Conservation (phyloP, 495 filamentous ascomycete genomes). For the Podospora pseudocomata region DNA sequence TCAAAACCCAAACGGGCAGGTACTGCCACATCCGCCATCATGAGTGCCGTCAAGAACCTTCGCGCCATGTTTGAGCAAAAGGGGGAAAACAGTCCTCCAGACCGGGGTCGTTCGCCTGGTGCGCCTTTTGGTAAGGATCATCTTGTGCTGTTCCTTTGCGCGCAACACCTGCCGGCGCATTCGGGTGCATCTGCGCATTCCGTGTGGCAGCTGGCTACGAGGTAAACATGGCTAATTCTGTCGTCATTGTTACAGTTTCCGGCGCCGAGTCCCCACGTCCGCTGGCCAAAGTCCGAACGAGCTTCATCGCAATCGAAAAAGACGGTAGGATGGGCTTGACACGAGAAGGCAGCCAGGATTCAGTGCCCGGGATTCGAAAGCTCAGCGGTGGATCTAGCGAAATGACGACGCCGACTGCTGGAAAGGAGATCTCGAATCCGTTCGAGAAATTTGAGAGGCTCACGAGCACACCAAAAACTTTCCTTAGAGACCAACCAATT, state of each 20-base stretch:
- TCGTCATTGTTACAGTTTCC: slow-evolving; percentile 5
- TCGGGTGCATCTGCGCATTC: neutral
- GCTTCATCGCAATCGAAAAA: slow-evolving; percentile 75
- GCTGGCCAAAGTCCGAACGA: slow-evolving; percentile 75
- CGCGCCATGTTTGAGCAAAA: slow-evolving; percentile 86
- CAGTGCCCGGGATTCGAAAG: slow-evolving; percentile 36
- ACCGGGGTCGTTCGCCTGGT: slow-evolving; percentile 70
- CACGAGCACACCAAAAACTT: slow-evolving; percentile 31
- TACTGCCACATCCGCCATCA: slow-evolving; percentile 29
- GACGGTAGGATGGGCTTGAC: slow-evolving; percentile 49
- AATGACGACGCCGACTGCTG: slow-evolving; percentile 29
- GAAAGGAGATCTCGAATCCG: slow-evolving; percentile 31
- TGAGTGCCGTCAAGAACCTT: slow-evolving; percentile 60
- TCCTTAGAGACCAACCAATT: slow-evolving; percentile 34
- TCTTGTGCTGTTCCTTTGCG: slow-evolving; percentile 2
- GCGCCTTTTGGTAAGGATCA: slow-evolving; percentile 31
- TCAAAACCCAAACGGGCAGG: slow-evolving; percentile 1
- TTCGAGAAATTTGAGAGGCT: slow-evolving; percentile 23
- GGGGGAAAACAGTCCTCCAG: slow-evolving; percentile 59
- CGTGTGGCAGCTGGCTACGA: neutral
- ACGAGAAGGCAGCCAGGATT: slow-evolving; percentile 42
- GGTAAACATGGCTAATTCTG: slow-evolving; percentile 16
- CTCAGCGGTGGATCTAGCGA: slow-evolving; percentile 36
- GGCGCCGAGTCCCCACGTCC: slow-evolving; percentile 51
- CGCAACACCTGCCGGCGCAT: neutral